These are phyloP conservation scores for Boeremia exigua DNA, from an alignment of 2,329 filamentous ascomycete species.

Conservation along the genomic window DNA sequence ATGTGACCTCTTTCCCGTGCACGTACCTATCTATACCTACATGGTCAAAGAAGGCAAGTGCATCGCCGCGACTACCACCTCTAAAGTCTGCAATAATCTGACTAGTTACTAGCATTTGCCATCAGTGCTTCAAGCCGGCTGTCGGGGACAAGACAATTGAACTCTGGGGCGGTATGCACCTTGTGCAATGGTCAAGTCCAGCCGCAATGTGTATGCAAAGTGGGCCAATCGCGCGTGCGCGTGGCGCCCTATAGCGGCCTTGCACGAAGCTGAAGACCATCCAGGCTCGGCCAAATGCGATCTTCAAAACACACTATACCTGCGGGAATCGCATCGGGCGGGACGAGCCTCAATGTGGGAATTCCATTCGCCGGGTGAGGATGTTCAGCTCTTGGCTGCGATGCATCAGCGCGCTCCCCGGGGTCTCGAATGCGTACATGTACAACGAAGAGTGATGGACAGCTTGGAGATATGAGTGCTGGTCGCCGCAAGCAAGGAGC, in stretches of 20 bases:
- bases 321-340: not conserved
- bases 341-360: not conserved
- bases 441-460: not conserved
- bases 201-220: conserved; percentile 2
- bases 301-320: not conserved
- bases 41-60: not conserved
- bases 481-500: not conserved
- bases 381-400: not conserved
- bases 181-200: not conserved
- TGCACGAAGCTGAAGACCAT: conserved; percentile 2
- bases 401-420: not conserved
- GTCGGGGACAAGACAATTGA: not conserved
- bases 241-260: not conserved
- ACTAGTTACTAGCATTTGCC: not conserved
- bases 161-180: not conserved
- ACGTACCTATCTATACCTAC: no score
- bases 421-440: not conserved
- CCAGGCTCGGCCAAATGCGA: not conserved
- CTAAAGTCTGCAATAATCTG: not conserved
- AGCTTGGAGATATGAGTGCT: not conserved
- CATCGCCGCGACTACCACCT: not conserved
- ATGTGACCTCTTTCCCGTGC: not conserved
- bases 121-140: not conserved
- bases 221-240: not conserved
- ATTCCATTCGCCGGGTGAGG: not conserved